These are phyloP conservation scores for Xylaria sp. DNA, from an alignment of 2,329 filamentous ascomycete genomes.

Conservation along the genomic window DNA sequence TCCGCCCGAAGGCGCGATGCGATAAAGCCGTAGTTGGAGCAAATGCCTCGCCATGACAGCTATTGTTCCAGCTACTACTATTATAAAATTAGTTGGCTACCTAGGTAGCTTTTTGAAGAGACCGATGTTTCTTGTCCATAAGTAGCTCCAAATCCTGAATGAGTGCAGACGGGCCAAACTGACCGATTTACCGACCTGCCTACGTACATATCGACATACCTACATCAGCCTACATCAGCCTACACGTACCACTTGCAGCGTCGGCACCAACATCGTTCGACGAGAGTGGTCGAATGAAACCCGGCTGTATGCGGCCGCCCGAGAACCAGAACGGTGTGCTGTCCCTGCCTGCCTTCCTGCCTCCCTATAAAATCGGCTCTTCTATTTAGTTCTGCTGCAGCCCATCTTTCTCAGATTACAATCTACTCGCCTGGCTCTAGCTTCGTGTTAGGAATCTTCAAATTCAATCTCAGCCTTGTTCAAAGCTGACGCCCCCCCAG, in stretches of 20 bases:
- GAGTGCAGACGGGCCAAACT: constrained; percentile 20
- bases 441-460: not conserved
- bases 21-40: not conserved
- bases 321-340: constrained; percentile 20
- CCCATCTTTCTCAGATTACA: constrained; percentile 5
- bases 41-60: constrained; percentile 21
- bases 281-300: constrained; percentile 24
- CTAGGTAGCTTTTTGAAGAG: not conserved
- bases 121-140: not conserved
- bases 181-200: constrained; percentile 7
- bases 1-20: constrained; percentile 28
- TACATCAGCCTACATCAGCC: not conserved
- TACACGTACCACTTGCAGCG: constrained; percentile 24
- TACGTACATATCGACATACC: not conserved
- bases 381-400: not conserved
- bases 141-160: not conserved
- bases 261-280: constrained; percentile 28
- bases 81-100: not conserved
- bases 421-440: not conserved
- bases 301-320: constrained; percentile 23
- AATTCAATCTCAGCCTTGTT: not conserved
- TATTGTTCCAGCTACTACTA: not conserved
- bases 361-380: not conserved
- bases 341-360: not conserved
- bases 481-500: constrained; percentile 2